These are phyloP conservation scores for Paecilomyces niveus DNA, from an alignment of 2,329 filamentous ascomycete genomes.

Conservation along the genomic window DNA sequence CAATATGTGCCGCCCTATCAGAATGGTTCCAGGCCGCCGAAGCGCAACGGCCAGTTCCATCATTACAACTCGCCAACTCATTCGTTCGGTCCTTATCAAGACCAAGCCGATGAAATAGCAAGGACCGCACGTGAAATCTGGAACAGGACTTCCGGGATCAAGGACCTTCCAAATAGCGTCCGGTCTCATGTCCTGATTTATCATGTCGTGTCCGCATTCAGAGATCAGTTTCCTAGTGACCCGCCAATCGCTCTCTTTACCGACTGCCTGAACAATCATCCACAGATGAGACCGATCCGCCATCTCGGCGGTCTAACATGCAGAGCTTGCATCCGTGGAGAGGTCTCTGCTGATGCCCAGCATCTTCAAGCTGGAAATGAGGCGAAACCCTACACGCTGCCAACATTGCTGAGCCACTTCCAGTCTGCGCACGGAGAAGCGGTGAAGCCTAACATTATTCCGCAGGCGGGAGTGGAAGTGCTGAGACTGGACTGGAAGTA, in stretches of 20 bases:
- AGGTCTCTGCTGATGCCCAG: background rate
- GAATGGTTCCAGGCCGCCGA: conserved; percentile 1
- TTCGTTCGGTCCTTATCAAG: conserved; percentile 39
- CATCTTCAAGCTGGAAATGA: conserved; percentile 8
- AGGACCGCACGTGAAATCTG: conserved; percentile 55
- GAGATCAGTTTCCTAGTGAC: conserved; percentile 49
- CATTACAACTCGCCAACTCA: conserved; percentile 15
- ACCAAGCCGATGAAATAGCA: conserved; percentile 48
- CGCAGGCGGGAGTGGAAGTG: conserved; percentile 14
- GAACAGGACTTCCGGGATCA: conserved; percentile 53
- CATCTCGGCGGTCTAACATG: conserved; percentile 50
- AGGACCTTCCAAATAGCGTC: conserved; percentile 55
- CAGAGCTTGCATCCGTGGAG: conserved; percentile 40
- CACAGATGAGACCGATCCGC: conserved; percentile 51
- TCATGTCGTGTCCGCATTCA: conserved; percentile 54
- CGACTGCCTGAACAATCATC: conserved; percentile 50
- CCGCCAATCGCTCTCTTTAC: conserved; percentile 54
- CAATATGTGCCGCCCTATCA: conserved; percentile 6
- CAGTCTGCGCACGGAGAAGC: conserved; percentile 29
- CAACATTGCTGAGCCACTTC: conserved; percentile 30
- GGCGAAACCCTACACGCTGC: conserved; percentile 20
- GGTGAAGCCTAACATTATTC: conserved; percentile 10
- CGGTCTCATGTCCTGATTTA: conserved; percentile 59
- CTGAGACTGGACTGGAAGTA: conserved; percentile 48
- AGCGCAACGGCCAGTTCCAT: conserved; percentile 6